A percentile compares a stretch with the other conserved stretches of the same genome.
phyloP scores from a whole-genome alignment of 371 early-diverging fungal species.

The Zychaea mexicana region DNA sequence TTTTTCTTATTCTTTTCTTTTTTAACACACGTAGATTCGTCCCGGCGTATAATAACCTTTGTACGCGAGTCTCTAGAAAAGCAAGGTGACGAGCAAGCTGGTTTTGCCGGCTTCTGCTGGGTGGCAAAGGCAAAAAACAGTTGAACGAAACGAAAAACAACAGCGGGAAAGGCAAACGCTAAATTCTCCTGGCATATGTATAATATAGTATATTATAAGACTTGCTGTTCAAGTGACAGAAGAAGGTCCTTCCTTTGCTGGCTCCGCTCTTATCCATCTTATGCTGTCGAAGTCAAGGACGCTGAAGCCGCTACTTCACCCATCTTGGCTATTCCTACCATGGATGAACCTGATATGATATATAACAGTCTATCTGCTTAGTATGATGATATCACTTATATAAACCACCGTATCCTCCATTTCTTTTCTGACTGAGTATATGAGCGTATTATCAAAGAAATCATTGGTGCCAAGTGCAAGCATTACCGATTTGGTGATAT shows the following conservation, averaged over 20 bases:
- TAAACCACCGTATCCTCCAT: not conserved
- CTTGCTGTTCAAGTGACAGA: constrained; percentile 37
- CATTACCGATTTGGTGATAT: constrained; percentile 60
- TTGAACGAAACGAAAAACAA: not conserved
- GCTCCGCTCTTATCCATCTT: constrained; percentile 63
- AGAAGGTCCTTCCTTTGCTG: constrained; percentile 35
- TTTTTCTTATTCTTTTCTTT: too few relatives aligned
- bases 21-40: not conserved
- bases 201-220: constrained; percentile 2
- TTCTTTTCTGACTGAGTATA: constrained; percentile 41
- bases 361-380: not conserved
- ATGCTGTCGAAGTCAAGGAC: constrained; percentile 49
- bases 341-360: constrained; percentile 64
- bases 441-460: constrained; percentile 49
- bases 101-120: constrained; percentile 72
- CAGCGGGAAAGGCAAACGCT: not conserved
- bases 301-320: constrained; percentile 58
- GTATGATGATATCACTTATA: not conserved
- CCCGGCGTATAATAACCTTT: constrained; percentile 28
- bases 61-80: constrained; percentile 40
- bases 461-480: constrained; percentile 53
- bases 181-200: too few relatives aligned
- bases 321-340: constrained; percentile 58
- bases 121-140: constrained; percentile 45
- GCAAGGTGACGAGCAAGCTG: constrained; percentile 42